Conservation (phyloP, 306 rosid genomes). For the Cercis canadensis region DNA sequence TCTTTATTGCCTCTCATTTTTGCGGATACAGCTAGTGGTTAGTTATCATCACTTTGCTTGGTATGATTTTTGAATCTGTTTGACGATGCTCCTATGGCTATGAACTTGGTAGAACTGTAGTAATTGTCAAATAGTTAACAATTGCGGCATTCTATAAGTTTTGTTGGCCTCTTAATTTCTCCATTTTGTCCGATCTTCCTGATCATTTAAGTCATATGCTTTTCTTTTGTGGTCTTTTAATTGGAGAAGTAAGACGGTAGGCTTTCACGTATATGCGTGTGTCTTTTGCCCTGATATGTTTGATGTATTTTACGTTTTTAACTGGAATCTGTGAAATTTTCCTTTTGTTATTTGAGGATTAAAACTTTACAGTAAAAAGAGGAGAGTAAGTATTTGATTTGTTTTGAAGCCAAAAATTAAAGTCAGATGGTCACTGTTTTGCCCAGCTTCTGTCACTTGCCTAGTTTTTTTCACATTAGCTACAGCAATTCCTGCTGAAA, state of each 20-base stretch:
- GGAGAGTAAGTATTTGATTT: slow-evolving; percentile 8
- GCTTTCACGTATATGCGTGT: no score
- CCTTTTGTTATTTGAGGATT: slow-evolving; percentile 8
- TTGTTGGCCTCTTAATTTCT: background rate
- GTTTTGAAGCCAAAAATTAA: background rate
- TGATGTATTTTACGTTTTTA: background rate
- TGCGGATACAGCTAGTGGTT: background rate
- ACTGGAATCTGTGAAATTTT: background rate
- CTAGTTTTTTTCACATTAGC: slow-evolving; percentile 12
- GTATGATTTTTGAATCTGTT: slow-evolving; percentile 25
- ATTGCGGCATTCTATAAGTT: background rate
- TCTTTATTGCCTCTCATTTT: background rate
- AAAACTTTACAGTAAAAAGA: slow-evolving; percentile 11
- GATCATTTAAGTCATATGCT: background rate
- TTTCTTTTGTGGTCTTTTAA: background rate
- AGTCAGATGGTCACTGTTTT: slow-evolving; percentile 14
- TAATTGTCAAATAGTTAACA: slow-evolving; percentile 4
- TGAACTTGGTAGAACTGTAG: slow-evolving; percentile 11
- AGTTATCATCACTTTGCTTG: background rate
- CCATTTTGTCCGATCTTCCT: slow-evolving; percentile 5
- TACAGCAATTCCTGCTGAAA: slow-evolving; percentile 1
- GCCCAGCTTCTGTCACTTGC: slow-evolving; percentile 6
- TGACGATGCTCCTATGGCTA: slow-evolving; percentile 14
- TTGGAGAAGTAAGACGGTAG: no score
- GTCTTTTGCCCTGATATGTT: slow-evolving; percentile 12